A percentile compares a stretch with the other conserved stretches of the same genome.
Evolutionary conservation across 371 early-diverging fungal genomes (phyloP).

Genomic region (Cladochytrium tenue): DNA sequence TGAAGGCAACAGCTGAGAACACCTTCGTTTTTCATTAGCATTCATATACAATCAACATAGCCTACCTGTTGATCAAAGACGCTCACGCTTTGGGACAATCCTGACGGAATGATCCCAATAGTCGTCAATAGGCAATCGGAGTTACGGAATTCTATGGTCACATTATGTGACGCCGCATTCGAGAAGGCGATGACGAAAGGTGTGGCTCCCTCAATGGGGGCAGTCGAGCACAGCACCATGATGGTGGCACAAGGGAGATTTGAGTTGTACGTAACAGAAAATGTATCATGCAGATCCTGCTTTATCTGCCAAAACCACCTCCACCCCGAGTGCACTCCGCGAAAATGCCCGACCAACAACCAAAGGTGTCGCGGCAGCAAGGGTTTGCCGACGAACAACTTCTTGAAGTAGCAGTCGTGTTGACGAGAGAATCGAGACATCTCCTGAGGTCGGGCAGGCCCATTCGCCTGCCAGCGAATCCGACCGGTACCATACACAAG

Average conservation of each 20-base stretch:
- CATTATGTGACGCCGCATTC: background rate
- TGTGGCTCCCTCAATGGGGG: background rate
- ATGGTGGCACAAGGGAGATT: background rate
- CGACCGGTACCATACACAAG: conserved; percentile 71
- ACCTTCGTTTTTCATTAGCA: no score
- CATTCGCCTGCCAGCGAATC: conserved; percentile 88
- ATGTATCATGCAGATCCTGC: no score
- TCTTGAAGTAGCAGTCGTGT: background rate
- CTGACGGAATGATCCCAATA: background rate
- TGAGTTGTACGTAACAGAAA: no score
- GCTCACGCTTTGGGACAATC: background rate
- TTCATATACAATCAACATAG: no score
- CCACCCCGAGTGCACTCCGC: no score
- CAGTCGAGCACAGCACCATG: background rate
- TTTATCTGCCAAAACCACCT: no score
- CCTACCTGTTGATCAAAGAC: conserved; percentile 1
- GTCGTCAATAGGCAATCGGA: background rate
- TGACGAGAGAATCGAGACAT: conserved; percentile 8
- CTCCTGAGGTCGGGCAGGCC: conserved; percentile 63
- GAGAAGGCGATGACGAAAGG: background rate
- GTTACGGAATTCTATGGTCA: background rate
- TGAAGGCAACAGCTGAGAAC: no score
- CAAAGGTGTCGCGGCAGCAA: background rate
- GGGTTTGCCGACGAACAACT: background rate
- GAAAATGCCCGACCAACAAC: background rate